phyloP scores from a whole-genome alignment of 2,329 filamentous ascomycete genomes.

The Hawksworthiomyces lignivorus region DNA sequence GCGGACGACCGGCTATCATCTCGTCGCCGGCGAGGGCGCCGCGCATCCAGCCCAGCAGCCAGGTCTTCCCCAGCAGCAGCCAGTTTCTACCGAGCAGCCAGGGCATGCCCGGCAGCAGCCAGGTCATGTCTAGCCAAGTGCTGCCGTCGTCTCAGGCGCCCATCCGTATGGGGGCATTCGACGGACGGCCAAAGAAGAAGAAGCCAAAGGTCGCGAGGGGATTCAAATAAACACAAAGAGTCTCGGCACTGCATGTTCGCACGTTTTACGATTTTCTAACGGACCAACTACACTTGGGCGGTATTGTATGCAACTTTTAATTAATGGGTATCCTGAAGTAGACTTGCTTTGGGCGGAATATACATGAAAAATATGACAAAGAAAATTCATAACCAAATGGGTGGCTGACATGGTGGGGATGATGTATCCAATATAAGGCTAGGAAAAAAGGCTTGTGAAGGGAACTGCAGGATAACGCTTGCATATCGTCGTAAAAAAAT shows the following conservation, averaged over 20 bases:
- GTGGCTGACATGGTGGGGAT: too few species aligned
- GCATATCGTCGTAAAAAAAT: too few species aligned
- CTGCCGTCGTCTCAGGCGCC: conserved; percentile 11
- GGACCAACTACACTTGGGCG: too few species aligned
- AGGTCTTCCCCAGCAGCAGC: conserved; percentile 4
- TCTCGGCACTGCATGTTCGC: too few species aligned
- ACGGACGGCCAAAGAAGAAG: conserved; percentile 27
- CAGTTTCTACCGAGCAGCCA: conserved; percentile 7
- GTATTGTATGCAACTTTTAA: too few species aligned
- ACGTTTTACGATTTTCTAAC: too few species aligned
- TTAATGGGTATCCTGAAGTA: not conserved
- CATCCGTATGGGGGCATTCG: conserved; percentile 3
- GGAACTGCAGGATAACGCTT: too few species aligned
- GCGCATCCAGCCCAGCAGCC: conserved; percentile 8
- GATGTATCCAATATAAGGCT: not conserved
- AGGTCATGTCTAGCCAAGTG: conserved; percentile 1
- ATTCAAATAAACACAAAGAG: conserved; percentile 23
- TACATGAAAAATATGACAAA: too few species aligned
- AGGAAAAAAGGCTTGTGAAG: too few species aligned
- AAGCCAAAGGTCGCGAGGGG: conserved; percentile 33
- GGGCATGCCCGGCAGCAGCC: not conserved
- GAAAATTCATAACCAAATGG: too few species aligned
- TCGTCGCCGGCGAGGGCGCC: conserved; percentile 8
- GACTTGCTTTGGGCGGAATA: not conserved
- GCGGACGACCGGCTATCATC: too few species aligned